Evolutionary conservation across 805 yeast species (phyloP).

Genomic region (Scheffersomyces amazonensis): DNA sequence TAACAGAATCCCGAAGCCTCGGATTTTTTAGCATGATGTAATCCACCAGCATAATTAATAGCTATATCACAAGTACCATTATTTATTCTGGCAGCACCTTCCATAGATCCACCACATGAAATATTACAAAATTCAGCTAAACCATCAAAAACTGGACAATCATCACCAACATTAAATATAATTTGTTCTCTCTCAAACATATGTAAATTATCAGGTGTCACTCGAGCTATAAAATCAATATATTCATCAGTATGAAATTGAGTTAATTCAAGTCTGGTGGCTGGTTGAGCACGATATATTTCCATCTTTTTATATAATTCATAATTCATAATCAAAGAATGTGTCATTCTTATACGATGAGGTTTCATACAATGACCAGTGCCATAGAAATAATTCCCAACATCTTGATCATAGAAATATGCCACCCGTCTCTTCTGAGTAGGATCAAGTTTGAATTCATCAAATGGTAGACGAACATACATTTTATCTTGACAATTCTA

Average conservation of each 20-base stretch:
- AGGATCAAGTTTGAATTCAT: slow-evolving; percentile 40
- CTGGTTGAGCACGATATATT: slow-evolving; percentile 94
- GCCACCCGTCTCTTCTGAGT: slow-evolving; percentile 40
- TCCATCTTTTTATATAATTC: slow-evolving; percentile 97
- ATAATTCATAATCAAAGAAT: slow-evolving; percentile 93
- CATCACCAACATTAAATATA: slow-evolving; percentile 95
- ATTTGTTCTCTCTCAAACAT: slow-evolving; percentile 83
- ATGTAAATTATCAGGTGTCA: slow-evolving; percentile 88
- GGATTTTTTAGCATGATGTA: slow-evolving; percentile 95
- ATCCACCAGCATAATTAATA: slow-evolving; percentile 95
- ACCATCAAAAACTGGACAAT: slow-evolving; percentile 94
- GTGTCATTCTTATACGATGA: slow-evolving; percentile 98
- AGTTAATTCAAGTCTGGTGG: slow-evolving; percentile 95
- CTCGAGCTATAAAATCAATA: slow-evolving; percentile 86
- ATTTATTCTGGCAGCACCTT: slow-evolving; percentile 87
- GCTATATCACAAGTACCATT: slow-evolving; percentile 92
- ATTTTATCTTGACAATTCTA: slow-evolving; percentile 12
- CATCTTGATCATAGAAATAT: slow-evolving; percentile 63
- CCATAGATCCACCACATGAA: slow-evolving; percentile 92
- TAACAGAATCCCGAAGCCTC: slow-evolving; percentile 97
- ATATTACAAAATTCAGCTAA: slow-evolving; percentile 86
- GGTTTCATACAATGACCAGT: slow-evolving; percentile 99
- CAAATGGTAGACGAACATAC: slow-evolving; percentile 45
- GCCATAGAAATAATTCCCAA: slow-evolving; percentile 96
- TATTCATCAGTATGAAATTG: slow-evolving; percentile 98